Conservation (phyloP, 768 basidiomycete species). For the Pleurotus citrinopileatus region DNA sequence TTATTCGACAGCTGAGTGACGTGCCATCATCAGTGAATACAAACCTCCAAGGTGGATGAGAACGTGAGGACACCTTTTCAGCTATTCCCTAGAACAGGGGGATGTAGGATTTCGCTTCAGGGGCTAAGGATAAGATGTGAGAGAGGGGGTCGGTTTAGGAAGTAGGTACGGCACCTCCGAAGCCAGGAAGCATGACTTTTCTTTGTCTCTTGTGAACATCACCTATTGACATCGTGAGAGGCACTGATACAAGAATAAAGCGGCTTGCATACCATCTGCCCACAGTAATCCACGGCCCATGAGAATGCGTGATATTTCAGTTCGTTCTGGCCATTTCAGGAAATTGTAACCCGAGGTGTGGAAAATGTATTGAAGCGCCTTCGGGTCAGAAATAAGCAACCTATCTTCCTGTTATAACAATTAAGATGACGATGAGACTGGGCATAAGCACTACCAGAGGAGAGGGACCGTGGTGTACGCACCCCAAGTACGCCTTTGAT, state of each 20-base stretch:
- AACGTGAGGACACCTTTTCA: conserved; percentile 31
- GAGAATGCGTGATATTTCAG: conserved; percentile 45
- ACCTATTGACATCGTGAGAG: conserved; percentile 17
- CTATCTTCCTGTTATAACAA: conserved; percentile 41
- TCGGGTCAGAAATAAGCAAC: conserved; percentile 52
- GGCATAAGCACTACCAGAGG: neutral
- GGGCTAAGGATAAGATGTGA: conserved; percentile 14
- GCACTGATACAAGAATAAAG: neutral
- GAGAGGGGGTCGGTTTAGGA: neutral
- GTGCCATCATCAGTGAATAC: conserved; percentile 11
- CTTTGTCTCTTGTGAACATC: conserved; percentile 53
- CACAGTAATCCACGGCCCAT: conserved; percentile 53
- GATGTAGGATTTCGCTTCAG: conserved; percentile 49
- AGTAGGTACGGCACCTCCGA: conserved; percentile 29
- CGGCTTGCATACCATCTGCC: conserved; percentile 42
- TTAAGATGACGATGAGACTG: neutral
- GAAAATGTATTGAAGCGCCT: conserved; percentile 56
- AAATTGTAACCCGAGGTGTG: conserved; percentile 55
- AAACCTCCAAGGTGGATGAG: conserved; percentile 22
- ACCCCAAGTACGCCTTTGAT: conserved; percentile 52
- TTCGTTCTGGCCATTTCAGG: conserved; percentile 48
- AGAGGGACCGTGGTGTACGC: conserved; percentile 17
- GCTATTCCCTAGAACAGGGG: conserved; percentile 43
- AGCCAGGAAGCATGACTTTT: conserved; percentile 53
- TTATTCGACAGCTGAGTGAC: conserved; percentile 40